phyloP scores from a whole-genome alignment of 1,284 basidiomycete species.

The Vanrija pseudolonga region DNA sequence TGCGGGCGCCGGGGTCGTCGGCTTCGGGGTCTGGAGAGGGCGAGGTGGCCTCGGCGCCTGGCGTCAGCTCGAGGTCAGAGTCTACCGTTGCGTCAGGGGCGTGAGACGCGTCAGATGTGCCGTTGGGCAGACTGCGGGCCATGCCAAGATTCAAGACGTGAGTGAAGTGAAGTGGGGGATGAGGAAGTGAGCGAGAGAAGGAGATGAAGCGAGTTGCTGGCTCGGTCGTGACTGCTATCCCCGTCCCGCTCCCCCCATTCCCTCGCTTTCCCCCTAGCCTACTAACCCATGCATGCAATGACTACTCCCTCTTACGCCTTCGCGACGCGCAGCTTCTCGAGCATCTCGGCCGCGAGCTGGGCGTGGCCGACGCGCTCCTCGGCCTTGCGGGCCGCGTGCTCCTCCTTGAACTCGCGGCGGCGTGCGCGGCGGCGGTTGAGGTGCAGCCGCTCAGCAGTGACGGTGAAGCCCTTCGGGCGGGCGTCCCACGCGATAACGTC shows the following conservation, averaged over 20 bases:
- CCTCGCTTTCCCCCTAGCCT: background rate
- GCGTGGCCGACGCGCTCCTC: slow-evolving; percentile 3
- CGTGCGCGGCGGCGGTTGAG: slow-evolving; percentile 29
- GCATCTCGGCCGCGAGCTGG: background rate
- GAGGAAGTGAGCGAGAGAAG: background rate
- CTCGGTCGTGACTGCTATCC: too few species aligned
- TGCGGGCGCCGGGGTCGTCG: too few species aligned
- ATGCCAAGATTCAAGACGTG: background rate
- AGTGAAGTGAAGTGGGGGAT: background rate
- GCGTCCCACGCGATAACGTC: slow-evolving; percentile 28
- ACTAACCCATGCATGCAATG: slow-evolving; percentile 5
- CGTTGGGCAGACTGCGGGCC: background rate
- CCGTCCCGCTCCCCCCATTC: background rate
- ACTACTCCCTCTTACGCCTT: background rate
- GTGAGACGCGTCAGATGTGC: background rate
- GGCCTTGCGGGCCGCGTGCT: slow-evolving; percentile 4
- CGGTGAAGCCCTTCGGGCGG: slow-evolving; percentile 30
- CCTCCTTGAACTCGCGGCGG: slow-evolving; percentile 29
- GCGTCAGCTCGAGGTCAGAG: too few species aligned
- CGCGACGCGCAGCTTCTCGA: slow-evolving; percentile 1
- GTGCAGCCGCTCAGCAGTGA: slow-evolving; percentile 29
- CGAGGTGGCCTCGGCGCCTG: too few species aligned
- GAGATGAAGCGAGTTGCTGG: too few species aligned
- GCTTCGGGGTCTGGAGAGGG: too few species aligned
- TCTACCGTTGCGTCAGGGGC: too few species aligned